These are phyloP conservation scores for Nakaseomyces sp. DNA, from an alignment of 1,139 yeast genomes.

Conservation along the genomic window DNA sequence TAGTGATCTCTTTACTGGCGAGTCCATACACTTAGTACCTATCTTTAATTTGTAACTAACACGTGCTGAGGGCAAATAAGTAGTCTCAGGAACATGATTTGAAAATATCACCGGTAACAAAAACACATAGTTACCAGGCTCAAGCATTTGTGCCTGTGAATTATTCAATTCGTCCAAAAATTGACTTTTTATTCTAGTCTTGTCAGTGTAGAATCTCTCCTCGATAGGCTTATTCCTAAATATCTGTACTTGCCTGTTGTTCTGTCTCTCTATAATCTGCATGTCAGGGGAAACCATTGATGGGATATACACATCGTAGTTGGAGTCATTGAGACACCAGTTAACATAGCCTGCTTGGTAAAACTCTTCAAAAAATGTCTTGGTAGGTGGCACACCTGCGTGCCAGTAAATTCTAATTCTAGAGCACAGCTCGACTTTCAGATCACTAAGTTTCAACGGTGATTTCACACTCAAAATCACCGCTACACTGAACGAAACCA, in stretches of 20 bases:
- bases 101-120: conserved; percentile 65
- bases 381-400: conserved; percentile 41
- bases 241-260: conserved; percentile 12
- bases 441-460: conserved; percentile 22
- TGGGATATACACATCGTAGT: conserved; percentile 43
- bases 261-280: conserved; percentile 23
- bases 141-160: conserved; percentile 12
- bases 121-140: conserved; percentile 71
- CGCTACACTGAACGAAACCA: conserved; percentile 35
- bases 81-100: conserved; percentile 62
- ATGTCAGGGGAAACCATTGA: conserved; percentile 20
- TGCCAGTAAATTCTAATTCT: conserved; percentile 43
- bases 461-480: conserved; percentile 25
- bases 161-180: conserved; percentile 13
- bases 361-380: conserved; percentile 38
- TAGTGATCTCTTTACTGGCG: neutral
- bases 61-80: conserved; percentile 42
- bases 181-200: conserved; percentile 13
- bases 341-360: conserved; percentile 41
- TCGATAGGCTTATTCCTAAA: conserved; percentile 16
- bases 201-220: conserved; percentile 18
- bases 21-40: conserved; percentile 14
- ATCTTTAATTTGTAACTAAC: conserved; percentile 27
- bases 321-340: conserved; percentile 39
- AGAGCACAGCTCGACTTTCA: conserved; percentile 29